phyloP scores from a whole-genome alignment of 2,329 filamentous ascomycete genomes.

The Macroventuria anomochaeta region DNA sequence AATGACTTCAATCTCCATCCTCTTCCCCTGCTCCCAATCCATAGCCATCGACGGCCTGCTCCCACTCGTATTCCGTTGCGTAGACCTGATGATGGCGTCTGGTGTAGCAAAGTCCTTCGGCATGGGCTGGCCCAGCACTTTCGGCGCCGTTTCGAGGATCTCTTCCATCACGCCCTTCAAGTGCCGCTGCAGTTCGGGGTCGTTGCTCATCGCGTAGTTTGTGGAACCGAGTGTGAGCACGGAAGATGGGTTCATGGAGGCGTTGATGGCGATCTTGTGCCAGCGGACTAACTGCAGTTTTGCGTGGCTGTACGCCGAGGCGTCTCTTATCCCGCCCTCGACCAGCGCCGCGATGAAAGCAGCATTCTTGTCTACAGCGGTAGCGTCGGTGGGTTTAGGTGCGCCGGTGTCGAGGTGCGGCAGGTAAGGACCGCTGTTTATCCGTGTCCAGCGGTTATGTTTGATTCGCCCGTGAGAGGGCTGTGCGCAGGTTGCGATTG shows the following conservation, averaged over 20 bases:
- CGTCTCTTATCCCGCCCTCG: conserved; percentile 70
- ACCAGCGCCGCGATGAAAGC: conserved; percentile 62
- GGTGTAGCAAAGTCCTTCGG: conserved; percentile 66
- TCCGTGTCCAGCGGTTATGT: conserved; percentile 77
- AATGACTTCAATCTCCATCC: conserved; percentile 75
- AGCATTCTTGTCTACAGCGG: conserved; percentile 54
- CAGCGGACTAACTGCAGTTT: conserved; percentile 74
- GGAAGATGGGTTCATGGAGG: conserved; percentile 75
- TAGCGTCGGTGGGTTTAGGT: conserved; percentile 28
- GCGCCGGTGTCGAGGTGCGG: conserved; percentile 53
- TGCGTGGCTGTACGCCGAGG: conserved; percentile 67
- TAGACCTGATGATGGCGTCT: conserved; percentile 68
- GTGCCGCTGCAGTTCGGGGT: conserved; percentile 68
- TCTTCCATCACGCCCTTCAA: conserved; percentile 72
- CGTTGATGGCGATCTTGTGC: conserved; percentile 81
- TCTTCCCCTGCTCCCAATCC: conserved; percentile 71
- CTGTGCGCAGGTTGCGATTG: conserved; percentile 72
- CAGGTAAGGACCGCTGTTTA: conserved; percentile 72
- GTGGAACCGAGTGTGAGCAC: conserved; percentile 69
- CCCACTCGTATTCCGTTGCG: conserved; percentile 66
- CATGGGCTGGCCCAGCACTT: conserved; percentile 67
- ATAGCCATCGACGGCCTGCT: conserved; percentile 70
- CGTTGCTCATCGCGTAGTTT: conserved; percentile 70
- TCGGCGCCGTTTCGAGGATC: conserved; percentile 68
- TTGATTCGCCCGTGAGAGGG: conserved; percentile 66